Evolutionary conservation across 345 rosid species (phyloP).

Genomic region (Barbarea vulgaris): DNA sequence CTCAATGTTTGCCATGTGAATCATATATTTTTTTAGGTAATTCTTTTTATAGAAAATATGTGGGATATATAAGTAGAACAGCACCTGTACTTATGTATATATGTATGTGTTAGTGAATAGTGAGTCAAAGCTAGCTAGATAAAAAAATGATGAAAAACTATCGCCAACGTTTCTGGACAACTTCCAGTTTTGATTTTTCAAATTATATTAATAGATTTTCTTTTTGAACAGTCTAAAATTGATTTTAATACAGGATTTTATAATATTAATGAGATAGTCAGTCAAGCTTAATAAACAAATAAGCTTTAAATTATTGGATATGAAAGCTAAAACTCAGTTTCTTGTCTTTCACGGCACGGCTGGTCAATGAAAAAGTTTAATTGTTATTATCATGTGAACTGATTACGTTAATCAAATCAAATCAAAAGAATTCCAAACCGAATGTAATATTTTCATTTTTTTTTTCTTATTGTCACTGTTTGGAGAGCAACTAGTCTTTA

Average conservation of each 20-base stretch:
- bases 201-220: not conserved
- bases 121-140: constrained; percentile 15
- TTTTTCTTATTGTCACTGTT: not conserved
- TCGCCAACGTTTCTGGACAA: not conserved
- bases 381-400: constrained; percentile 23
- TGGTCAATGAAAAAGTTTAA: constrained; percentile 17
- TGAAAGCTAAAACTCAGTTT: not conserved
- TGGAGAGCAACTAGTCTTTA: not conserved
- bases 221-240: constrained; percentile 5
- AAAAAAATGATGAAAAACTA: not conserved
- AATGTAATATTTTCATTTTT: not conserved
- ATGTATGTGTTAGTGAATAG: constrained; percentile 11
- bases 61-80: constrained; percentile 12
- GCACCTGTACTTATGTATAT: not conserved
- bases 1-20: constrained; percentile 18
- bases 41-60: not conserved
- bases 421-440: not conserved
- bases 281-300: constrained; percentile 23
- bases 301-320: constrained; percentile 7
- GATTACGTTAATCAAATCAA: constrained; percentile 26
- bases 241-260: not conserved
- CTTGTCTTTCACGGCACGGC: constrained; percentile 26
- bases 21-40: not conserved
- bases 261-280: not conserved
- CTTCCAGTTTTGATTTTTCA: constrained; percentile 6